A percentile compares a stretch with the other conserved stretches of the same genome.
Conservation (phyloP, 495 filamentous ascomycete species). For the Penicillium tannophilum region DNA sequence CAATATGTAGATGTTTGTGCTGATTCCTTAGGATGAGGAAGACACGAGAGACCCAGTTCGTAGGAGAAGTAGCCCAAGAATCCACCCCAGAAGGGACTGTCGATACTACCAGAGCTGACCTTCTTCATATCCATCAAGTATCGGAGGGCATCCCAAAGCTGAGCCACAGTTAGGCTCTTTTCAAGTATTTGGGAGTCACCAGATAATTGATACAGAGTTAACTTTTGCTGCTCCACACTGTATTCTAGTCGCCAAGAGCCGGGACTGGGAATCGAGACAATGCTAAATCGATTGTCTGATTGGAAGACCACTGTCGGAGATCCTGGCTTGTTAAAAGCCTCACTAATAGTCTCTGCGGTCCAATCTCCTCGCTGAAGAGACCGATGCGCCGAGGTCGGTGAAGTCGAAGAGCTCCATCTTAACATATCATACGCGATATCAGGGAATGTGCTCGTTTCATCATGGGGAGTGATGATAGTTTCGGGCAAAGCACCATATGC, state of each 20-base stretch:
- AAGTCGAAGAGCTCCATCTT: constrained; percentile 39
- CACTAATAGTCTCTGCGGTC: constrained; percentile 38
- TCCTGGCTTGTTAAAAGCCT: constrained; percentile 38
- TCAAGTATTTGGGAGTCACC: constrained; percentile 16
- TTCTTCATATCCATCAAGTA: constrained; percentile 58
- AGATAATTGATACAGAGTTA: constrained; percentile 29
- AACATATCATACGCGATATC: constrained; percentile 40
- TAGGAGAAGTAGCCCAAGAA: constrained; percentile 91
- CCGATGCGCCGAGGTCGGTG: constrained; percentile 30
- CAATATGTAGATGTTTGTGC: constrained; percentile 5
- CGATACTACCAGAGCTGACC: constrained; percentile 41
- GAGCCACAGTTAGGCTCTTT: constrained; percentile 29
- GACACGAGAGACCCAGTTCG: constrained; percentile 70
- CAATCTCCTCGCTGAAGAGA: constrained; percentile 22
- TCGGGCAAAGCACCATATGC: constrained; percentile 29
- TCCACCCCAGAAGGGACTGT: constrained; percentile 79
- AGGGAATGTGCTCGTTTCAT: constrained; percentile 26
- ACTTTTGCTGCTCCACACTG: constrained; percentile 24
- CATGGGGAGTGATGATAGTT: constrained; percentile 27
- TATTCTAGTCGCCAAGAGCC: constrained; percentile 49
- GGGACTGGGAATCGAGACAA: constrained; percentile 45
- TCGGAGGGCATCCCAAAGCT: constrained; percentile 46
- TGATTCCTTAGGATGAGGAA: constrained; percentile 37
- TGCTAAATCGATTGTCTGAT: constrained; percentile 44
- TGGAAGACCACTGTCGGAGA: constrained; percentile 45